Percentiles rank a stretch among this genome's conserved stretches.
Conservation (phyloP, 2,329 filamentous ascomycete species). For the Coleophoma cylindrospora region DNA sequence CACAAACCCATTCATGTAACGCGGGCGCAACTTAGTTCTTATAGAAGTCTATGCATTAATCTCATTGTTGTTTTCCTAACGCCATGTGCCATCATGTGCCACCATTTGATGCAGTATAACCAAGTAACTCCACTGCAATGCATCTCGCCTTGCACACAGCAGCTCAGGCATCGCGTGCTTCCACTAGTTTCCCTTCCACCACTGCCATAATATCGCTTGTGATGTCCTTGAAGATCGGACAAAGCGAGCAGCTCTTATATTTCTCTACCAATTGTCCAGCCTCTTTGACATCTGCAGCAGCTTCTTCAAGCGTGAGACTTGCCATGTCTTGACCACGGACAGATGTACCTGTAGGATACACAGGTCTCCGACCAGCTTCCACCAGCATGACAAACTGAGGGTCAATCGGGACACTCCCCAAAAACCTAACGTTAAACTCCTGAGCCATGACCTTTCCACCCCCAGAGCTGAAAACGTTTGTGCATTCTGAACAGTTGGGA, state of each 20-base stretch:
- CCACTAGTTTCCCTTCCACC: conserved; percentile 11
- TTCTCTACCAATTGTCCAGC: conserved; percentile 58
- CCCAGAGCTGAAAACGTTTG: conserved; percentile 87
- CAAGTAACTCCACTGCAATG: neutral
- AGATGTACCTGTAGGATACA: conserved; percentile 64
- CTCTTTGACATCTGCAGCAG: conserved; percentile 27
- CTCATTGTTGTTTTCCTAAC: no score
- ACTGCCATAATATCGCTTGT: conserved; percentile 44
- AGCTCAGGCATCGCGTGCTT: neutral
- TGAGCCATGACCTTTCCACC: conserved; percentile 85
- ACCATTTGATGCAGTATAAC: no score
- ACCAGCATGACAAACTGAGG: conserved; percentile 85
- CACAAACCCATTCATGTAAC: no score
- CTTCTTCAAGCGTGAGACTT: conserved; percentile 21
- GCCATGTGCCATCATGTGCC: no score
- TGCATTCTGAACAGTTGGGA: conserved; percentile 75
- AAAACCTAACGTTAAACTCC: conserved; percentile 78
- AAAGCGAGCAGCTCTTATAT: conserved; percentile 67
- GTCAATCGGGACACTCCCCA: conserved; percentile 88
- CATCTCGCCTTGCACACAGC: neutral
- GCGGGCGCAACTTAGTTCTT: no score
- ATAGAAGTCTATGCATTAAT: no score
- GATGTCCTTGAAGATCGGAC: conserved; percentile 63
- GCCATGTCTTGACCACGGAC: conserved; percentile 51
- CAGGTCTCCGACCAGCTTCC: conserved; percentile 63